Evolutionary conservation across 2,329 filamentous ascomycete genomes (phyloP).

Genomic region (Talaromyces sp.): DNA sequence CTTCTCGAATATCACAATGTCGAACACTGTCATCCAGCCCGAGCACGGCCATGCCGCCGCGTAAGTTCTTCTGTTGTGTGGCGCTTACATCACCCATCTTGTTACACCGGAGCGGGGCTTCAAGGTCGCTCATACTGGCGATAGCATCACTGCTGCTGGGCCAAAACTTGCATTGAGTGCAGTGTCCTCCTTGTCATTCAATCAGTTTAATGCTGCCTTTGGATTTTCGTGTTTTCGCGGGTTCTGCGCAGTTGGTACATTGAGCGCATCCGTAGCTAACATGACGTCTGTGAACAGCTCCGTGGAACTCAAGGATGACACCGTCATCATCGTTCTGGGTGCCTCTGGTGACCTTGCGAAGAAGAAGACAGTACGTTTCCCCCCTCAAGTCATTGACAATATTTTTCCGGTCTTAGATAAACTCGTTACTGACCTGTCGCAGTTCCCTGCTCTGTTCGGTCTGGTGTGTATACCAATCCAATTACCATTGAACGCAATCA

Average conservation of each 20-base stretch:
- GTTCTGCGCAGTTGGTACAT: not conserved
- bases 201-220: not conserved
- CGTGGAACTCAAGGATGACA: slow-evolving; percentile 98
- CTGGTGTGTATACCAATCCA: slow-evolving; percentile 65
- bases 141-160: not conserved
- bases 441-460: slow-evolving; percentile 97
- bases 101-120: slow-evolving; percentile 10
- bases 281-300: slow-evolving; percentile 54
- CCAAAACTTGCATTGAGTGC: not conserved
- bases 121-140: not conserved
- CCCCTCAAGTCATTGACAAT: not conserved
- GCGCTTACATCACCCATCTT: slow-evolving; percentile 36
- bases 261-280: slow-evolving; percentile 22
- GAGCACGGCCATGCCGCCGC: slow-evolving; percentile 48
- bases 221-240: not conserved
- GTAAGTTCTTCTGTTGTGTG: slow-evolving; percentile 39
- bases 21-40: slow-evolving; percentile 47
- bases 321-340: slow-evolving; percentile 90
- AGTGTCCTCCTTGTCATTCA: not conserved
- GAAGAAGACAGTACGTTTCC: slow-evolving; percentile 85
- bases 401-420: slow-evolving; percentile 19
- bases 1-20: slow-evolving; percentile 35
- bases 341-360: slow-evolving; percentile 97
- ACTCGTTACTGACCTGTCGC: slow-evolving; percentile 5
- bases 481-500: not conserved